A percentile compares a stretch with the other conserved stretches of the same genome.
These are phyloP conservation scores for Aspergillus ochraceus DNA, from an alignment of 2,329 filamentous ascomycete genomes.

Conservation along the genomic window DNA sequence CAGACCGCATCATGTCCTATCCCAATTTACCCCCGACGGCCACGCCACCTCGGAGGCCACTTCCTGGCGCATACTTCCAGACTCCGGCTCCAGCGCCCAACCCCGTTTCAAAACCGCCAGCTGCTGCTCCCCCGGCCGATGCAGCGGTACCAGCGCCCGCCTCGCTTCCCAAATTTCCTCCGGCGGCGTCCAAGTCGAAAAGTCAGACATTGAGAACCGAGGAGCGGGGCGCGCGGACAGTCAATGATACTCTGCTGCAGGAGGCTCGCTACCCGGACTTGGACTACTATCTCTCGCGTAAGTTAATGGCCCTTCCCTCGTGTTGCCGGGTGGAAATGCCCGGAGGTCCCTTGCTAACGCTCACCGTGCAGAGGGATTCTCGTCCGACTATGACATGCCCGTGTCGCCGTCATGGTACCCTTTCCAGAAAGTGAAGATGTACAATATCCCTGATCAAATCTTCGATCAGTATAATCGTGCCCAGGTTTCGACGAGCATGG, in stretches of 20 bases:
- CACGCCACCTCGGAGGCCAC: constrained; percentile 41
- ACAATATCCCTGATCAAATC: constrained; percentile 86
- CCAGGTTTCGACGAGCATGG: constrained; percentile 88
- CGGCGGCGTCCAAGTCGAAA: constrained; percentile 44
- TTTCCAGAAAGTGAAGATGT: constrained; percentile 82
- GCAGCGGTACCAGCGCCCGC: constrained; percentile 31
- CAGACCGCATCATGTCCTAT: constrained; percentile 41
- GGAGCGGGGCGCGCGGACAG: constrained; percentile 75
- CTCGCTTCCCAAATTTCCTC: constrained; percentile 36
- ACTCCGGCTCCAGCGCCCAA: constrained; percentile 33
- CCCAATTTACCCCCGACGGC: constrained; percentile 34
- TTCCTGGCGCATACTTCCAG: constrained; percentile 45
- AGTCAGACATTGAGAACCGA: constrained; percentile 64
- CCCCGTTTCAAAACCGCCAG: constrained; percentile 38
- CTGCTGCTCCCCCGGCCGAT: constrained; percentile 30
- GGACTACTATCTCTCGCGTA: constrained; percentile 85
- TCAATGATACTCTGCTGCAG: constrained; percentile 74
- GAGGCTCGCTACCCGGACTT: constrained; percentile 86
- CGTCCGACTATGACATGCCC: constrained; percentile 86
- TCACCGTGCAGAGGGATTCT: constrained; percentile 69
- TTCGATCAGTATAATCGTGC: constrained; percentile 90
- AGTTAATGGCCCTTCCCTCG: constrained; percentile 40
- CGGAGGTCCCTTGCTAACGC: constrained; percentile 8
- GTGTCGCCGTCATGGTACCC: constrained; percentile 72
- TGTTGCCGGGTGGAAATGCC: background rate